Evolutionary conservation across 768 basidiomycete species (phyloP).

Genomic region (Mycena indigotica): DNA sequence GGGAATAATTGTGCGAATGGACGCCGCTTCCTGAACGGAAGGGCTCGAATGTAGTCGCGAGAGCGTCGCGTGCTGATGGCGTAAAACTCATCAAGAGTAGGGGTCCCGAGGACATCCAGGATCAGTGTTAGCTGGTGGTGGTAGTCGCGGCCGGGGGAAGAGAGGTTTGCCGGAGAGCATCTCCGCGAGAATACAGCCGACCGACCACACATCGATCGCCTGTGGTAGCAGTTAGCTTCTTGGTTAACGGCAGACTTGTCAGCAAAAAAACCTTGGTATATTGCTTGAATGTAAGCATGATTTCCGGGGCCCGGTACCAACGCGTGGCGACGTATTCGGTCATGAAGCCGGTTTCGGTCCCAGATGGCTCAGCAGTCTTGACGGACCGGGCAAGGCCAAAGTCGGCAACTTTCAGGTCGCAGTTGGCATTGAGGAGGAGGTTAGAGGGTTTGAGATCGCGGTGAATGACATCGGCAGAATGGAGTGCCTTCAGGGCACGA

Average conservation of each 20-base stretch:
- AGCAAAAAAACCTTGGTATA: slow-evolving; percentile 1
- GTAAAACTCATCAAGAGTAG: slow-evolving; percentile 80
- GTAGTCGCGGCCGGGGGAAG: slow-evolving; percentile 78
- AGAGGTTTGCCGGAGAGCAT: slow-evolving; percentile 78
- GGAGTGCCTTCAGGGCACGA: background rate
- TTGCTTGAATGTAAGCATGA: slow-evolving; percentile 1
- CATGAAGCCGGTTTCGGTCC: background rate
- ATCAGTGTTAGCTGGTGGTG: slow-evolving; percentile 79
- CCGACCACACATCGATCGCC: slow-evolving; percentile 64
- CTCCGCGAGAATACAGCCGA: slow-evolving; percentile 68
- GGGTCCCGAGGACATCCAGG: slow-evolving; percentile 81
- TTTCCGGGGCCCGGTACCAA: background rate
- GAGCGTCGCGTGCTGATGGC: slow-evolving; percentile 58
- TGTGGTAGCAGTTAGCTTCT: slow-evolving; percentile 13
- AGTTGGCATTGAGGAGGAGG: background rate
- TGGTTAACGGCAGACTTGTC: slow-evolving; percentile 63
- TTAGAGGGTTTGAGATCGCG: slow-evolving; percentile 1
- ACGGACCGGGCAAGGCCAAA: background rate
- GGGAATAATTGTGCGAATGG: slow-evolving; percentile 69
- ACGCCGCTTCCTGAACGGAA: slow-evolving; percentile 49
- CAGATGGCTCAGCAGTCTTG: background rate
- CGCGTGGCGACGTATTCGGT: background rate
- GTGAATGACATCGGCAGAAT: slow-evolving; percentile 1
- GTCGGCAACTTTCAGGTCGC: background rate
- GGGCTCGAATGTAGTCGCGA: slow-evolving; percentile 4